phyloP scores from a whole-genome alignment of 139 green algal genomes.

The Haematococcus sp. region DNA sequence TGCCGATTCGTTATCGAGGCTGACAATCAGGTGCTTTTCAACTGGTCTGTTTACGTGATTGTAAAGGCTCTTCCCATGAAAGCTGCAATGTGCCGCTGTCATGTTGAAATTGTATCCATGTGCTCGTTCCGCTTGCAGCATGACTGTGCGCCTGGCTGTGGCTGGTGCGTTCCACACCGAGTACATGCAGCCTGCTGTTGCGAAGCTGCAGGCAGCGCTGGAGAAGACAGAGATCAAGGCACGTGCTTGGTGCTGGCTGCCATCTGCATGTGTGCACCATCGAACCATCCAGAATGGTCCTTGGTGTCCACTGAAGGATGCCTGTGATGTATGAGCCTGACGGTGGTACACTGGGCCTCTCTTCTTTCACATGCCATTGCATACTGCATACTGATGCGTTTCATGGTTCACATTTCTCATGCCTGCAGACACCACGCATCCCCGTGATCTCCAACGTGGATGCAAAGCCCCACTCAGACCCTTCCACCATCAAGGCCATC shows the following conservation, averaged over 20 bases:
- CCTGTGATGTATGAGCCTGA: no score
- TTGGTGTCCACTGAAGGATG: no score
- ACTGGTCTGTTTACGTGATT: background rate
- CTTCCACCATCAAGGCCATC: slow-evolving; percentile 87
- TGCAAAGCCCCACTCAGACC: slow-evolving; percentile 90
- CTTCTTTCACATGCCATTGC: no score
- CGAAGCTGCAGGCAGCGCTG: slow-evolving; percentile 82
- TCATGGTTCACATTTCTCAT: background rate
- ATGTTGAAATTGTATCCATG: background rate
- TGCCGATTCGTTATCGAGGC: background rate
- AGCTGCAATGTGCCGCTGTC: no score
- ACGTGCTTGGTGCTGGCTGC: background rate
- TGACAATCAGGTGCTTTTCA: background rate
- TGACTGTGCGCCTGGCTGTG: slow-evolving; percentile 91
- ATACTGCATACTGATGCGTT: no score
- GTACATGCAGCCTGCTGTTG: slow-evolving; percentile 90
- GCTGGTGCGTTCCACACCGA: slow-evolving; percentile 98
- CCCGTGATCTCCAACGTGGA: slow-evolving; percentile 99
- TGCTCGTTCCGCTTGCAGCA: slow-evolving; percentile 35
- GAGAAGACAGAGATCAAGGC: slow-evolving; percentile 20
- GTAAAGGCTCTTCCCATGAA: no score
- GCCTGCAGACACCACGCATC: slow-evolving; percentile 72
- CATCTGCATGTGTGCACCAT: no score
- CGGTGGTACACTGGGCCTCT: no score
- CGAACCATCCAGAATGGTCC: no score